These are phyloP conservation scores for Mycosphaerella arachidis DNA, from an alignment of 2,329 filamentous ascomycete genomes.

Conservation along the genomic window DNA sequence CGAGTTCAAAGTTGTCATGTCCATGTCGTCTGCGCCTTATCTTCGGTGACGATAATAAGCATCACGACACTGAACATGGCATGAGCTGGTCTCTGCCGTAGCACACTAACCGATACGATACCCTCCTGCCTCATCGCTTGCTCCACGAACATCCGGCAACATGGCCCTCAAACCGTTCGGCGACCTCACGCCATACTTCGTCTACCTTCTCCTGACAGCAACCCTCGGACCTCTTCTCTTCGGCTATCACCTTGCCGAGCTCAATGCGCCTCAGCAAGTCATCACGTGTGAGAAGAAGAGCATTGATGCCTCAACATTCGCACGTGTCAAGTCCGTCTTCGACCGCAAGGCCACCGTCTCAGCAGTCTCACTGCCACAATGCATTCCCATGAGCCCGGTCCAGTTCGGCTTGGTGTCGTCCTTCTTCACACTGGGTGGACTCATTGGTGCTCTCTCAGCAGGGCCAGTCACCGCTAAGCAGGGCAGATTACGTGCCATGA, in stretches of 20 bases:
- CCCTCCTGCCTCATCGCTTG: neutral
- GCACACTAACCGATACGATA: neutral
- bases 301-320: conserved; percentile 31
- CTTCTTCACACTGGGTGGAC: conserved; percentile 83
- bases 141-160: neutral
- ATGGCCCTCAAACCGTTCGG: conserved; percentile 29
- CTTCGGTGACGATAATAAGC: neutral
- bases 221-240: conserved; percentile 90
- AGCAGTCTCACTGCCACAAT: conserved; percentile 55
- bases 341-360: conserved; percentile 40
- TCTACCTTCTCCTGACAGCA: conserved; percentile 69
- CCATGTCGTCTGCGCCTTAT: neutral
- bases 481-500: conserved; percentile 73
- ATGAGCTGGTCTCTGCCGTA: neutral
- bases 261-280: conserved; percentile 92
- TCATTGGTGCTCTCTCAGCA: conserved; percentile 74
- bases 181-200: conserved; percentile 67
- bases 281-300: conserved; percentile 73
- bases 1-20: neutral
- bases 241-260: conserved; percentile 87
- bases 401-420: conserved; percentile 84
- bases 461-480: conserved; percentile 73
- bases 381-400: conserved; percentile 79
- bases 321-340: conserved; percentile 41
- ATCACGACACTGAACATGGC: neutral